Evolutionary conservation across 306 rosid species (phyloP).

Genomic region (Nissolia schottii): DNA sequence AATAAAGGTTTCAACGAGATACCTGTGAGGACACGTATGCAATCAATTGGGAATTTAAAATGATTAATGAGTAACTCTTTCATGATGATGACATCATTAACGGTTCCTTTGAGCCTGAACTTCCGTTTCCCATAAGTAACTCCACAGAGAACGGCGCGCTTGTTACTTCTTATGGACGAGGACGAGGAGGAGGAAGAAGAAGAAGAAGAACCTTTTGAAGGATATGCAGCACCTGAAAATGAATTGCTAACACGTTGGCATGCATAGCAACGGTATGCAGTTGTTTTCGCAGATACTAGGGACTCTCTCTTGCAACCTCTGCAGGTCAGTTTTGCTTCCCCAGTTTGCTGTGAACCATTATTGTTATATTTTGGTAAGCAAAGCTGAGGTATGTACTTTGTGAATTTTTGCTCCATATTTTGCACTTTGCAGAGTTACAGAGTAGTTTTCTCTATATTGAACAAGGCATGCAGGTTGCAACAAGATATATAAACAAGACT

Average conservation of each 20-base stretch:
- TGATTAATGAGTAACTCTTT: conserved; percentile 31
- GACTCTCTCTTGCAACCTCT: conserved; percentile 13
- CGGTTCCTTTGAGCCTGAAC: conserved; percentile 57
- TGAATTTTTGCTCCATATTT: too few relatives aligned
- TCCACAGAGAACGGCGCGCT: conserved; percentile 82
- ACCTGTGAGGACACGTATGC: conserved; percentile 71
- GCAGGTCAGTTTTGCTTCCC: conserved; percentile 13
- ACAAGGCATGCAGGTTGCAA: too few relatives aligned
- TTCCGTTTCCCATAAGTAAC: conserved; percentile 49
- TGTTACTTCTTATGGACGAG: conserved; percentile 21
- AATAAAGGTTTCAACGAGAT: conserved; percentile 4
- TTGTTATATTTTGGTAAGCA: conserved; percentile 10
- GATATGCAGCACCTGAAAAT: not conserved
- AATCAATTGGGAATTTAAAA: conserved; percentile 41
- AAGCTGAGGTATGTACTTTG: too few relatives aligned
- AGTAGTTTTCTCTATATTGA: too few relatives aligned
- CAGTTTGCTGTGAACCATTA: not conserved
- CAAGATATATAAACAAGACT: not conserved
- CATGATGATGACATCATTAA: conserved; percentile 62
- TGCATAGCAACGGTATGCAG: not conserved
- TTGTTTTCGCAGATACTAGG: not conserved
- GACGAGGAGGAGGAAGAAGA: not conserved
- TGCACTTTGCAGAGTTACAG: too few relatives aligned
- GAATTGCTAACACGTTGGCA: conserved; percentile 16
- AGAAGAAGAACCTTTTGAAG: too few relatives aligned